Evolutionary conservation across 441 rosid genomes (phyloP).

Genomic region (Syzygium syzygioides): DNA sequence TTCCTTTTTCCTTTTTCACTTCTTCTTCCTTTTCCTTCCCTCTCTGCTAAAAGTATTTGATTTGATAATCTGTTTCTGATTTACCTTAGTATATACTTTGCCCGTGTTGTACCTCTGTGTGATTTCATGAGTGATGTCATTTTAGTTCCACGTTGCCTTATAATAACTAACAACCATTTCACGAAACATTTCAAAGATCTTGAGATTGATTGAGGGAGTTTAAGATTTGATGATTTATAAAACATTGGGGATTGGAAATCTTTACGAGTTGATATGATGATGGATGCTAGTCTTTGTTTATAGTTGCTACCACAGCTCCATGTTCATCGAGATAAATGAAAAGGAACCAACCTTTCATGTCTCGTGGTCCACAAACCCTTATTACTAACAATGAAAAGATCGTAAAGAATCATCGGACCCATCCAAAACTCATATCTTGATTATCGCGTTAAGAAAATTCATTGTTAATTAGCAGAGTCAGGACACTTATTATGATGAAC

Average conservation of each 20-base stretch:
- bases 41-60: background rate
- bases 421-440: background rate
- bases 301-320: background rate
- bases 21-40: background rate
- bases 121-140: background rate
- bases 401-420: background rate
- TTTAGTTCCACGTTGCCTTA: background rate
- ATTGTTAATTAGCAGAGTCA: background rate
- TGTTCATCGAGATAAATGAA: background rate
- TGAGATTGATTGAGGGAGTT: background rate
- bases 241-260: background rate
- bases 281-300: background rate
- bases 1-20: background rate
- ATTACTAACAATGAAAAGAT: background rate
- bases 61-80: background rate
- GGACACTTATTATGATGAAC: background rate
- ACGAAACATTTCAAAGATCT: background rate
- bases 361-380: background rate
- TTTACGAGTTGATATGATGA: background rate
- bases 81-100: background rate
- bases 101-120: background rate
- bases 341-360: background rate
- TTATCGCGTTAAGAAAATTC: background rate
- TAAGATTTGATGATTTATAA: background rate
- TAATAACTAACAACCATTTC: background rate